Evolutionary conservation across 176 grass and related monocot genomes (phyloP).

Genomic region (Carex kokanica): DNA sequence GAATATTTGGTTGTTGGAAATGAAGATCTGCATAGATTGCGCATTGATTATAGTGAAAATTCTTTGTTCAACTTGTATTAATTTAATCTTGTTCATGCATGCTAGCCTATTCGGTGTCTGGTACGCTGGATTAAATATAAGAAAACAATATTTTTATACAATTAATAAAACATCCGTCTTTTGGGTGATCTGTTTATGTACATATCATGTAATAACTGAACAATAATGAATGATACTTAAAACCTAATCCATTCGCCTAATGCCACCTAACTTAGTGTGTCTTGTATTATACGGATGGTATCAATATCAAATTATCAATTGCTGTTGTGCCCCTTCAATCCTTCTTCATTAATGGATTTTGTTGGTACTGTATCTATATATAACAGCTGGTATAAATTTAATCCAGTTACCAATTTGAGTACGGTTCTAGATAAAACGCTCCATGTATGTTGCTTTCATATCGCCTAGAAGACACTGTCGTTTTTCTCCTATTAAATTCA

Average conservation of each 20-base stretch:
- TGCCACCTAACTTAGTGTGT: neutral
- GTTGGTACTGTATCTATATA: neutral
- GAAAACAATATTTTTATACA: neutral
- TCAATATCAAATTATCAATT: neutral
- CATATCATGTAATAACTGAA: neutral
- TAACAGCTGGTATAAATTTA: neutral
- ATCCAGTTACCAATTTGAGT: constrained; percentile 8
- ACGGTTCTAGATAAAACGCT: constrained; percentile 3
- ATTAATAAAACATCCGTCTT: neutral
- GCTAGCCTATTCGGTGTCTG: neutral
- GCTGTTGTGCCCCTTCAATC: neutral
- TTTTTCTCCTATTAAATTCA: neutral
- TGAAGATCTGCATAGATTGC: constrained; percentile 13
- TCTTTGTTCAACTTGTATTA: constrained; percentile 11
- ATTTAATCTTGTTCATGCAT: neutral
- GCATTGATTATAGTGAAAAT: neutral
- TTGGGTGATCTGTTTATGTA: constrained; percentile 3
- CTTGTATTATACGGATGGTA: neutral
- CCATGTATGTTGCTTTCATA: constrained; percentile 15
- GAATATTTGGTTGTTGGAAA: constrained; percentile 15
- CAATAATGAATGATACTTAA: constrained; percentile 2
- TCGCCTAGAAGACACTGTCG: neutral
- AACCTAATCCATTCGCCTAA: neutral
- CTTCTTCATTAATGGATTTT: constrained; percentile 10
- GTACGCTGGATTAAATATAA: neutral